phyloP scores from a whole-genome alignment of 768 basidiomycete species.

The Hydnum rufescens region DNA sequence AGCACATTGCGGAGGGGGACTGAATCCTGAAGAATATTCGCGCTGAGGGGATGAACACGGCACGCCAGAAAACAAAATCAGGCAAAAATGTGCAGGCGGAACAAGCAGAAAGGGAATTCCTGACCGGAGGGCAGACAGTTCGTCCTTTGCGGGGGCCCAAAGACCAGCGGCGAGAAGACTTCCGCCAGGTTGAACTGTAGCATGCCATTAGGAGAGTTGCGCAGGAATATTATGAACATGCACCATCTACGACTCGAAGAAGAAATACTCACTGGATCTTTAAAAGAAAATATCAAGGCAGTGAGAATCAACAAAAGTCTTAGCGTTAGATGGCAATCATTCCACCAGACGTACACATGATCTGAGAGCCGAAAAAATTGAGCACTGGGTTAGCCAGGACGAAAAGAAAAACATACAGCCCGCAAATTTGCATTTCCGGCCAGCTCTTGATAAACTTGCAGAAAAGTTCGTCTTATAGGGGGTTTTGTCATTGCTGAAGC shows the following conservation, averaged over 20 bases:
- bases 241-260: background rate
- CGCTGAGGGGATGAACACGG: background rate
- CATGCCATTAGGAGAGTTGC: background rate
- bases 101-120: constrained; percentile 3
- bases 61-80: background rate
- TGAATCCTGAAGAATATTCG: constrained; percentile 39
- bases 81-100: background rate
- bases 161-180: constrained; percentile 61
- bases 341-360: constrained; percentile 46
- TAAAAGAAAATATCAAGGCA: constrained; percentile 1
- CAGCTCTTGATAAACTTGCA: constrained; percentile 72
- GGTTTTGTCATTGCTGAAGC: constrained; percentile 89
- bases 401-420: constrained; percentile 49
- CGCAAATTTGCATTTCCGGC: constrained; percentile 80
- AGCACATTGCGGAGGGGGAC: constrained; percentile 46
- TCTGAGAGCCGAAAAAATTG: constrained; percentile 21
- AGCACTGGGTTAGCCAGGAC: background rate
- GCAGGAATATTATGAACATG: background rate
- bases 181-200: constrained; percentile 25
- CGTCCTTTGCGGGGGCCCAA: constrained; percentile 63
- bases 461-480: constrained; percentile 78
- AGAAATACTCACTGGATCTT: background rate
- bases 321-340: too few species aligned
- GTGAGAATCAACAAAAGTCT: background rate
- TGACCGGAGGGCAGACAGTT: constrained; percentile 57